phyloP scores from a whole-genome alignment of 805 yeast genomes.

The Kodamaea restingae region DNA sequence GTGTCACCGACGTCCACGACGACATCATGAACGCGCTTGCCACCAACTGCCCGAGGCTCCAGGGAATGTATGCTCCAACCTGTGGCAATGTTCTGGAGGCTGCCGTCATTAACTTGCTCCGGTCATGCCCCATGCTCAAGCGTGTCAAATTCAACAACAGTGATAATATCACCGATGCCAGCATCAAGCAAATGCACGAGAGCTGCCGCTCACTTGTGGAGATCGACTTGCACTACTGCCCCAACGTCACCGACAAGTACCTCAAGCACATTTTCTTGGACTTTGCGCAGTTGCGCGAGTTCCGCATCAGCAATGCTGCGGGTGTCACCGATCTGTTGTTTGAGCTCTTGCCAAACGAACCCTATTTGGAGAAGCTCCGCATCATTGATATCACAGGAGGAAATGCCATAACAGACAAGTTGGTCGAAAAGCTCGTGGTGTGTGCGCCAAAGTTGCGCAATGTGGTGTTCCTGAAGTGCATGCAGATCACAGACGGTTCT shows the following conservation, averaged over 20 bases:
- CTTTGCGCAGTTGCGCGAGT: slow-evolving; percentile 74
- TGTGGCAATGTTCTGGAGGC: slow-evolving; percentile 67
- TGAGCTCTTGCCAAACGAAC: slow-evolving; percentile 44
- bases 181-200: slow-evolving; percentile 56
- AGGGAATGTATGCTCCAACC: slow-evolving; percentile 86
- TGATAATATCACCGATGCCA: slow-evolving; percentile 57
- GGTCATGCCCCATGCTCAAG: slow-evolving; percentile 68
- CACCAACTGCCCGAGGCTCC: slow-evolving; percentile 65
- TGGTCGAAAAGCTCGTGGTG: slow-evolving; percentile 65
- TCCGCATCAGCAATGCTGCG: slow-evolving; percentile 70
- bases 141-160: slow-evolving; percentile 80
- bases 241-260: slow-evolving; percentile 63
- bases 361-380: slow-evolving; percentile 61
- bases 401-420: slow-evolving; percentile 70
- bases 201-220: slow-evolving; percentile 81
- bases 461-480: slow-evolving; percentile 85
- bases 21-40: slow-evolving; percentile 67
- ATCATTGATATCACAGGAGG: slow-evolving; percentile 85
- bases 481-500: slow-evolving; percentile 78
- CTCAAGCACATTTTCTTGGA: slow-evolving; percentile 54
- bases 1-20: slow-evolving; percentile 63
- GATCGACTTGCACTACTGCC: slow-evolving; percentile 81
- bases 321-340: slow-evolving; percentile 69
- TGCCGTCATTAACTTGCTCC: slow-evolving; percentile 56
- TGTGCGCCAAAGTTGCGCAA: slow-evolving; percentile 85